Evolutionary conservation across 2,329 filamentous ascomycete genomes (phyloP).

Genomic region (Neophaeococcomyces aloes): DNA sequence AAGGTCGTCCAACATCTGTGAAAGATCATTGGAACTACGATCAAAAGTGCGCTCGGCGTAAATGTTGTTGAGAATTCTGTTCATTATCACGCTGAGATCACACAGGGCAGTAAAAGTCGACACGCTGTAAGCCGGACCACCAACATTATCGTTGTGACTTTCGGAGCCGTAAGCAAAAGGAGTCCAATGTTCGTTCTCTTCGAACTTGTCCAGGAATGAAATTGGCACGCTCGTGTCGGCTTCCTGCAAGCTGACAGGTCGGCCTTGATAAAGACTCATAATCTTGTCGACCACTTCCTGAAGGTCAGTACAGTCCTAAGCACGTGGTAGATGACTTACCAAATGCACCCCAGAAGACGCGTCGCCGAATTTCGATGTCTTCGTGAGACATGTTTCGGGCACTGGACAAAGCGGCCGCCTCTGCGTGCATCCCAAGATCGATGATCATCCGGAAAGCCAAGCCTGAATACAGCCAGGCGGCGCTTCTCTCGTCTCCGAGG

Average conservation of each 20-base stretch:
- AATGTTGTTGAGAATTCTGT: constrained; percentile 28
- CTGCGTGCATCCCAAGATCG: constrained; percentile 42
- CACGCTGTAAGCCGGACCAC: constrained; percentile 25
- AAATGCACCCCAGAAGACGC: constrained; percentile 12
- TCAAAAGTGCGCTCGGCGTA: constrained; percentile 11
- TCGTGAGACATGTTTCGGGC: constrained; percentile 33
- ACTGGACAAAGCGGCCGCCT: not conserved
- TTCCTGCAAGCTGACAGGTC: constrained; percentile 38
- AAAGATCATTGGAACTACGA: not conserved
- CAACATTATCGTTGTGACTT: not conserved
- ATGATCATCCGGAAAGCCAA: constrained; percentile 47
- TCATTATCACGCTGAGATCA: constrained; percentile 29
- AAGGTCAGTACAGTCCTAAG: not conserved
- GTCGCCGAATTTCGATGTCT: constrained; percentile 22
- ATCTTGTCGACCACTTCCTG: constrained; percentile 36
- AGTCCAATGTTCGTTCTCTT: constrained; percentile 45
- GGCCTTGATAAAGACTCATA: constrained; percentile 46
- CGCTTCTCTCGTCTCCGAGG: constrained; percentile 40
- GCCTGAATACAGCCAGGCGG: constrained; percentile 49
- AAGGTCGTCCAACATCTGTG: not conserved
- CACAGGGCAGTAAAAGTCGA: constrained; percentile 30
- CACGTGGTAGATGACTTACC: not conserved
- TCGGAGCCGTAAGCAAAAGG: constrained; percentile 31
- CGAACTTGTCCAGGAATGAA: constrained; percentile 28
- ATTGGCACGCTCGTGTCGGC: constrained; percentile 39